A percentile compares a stretch with the other conserved stretches of the same genome.
Conservation (phyloP, 345 rosid genomes). For the Eutrema heterophyllum region DNA sequence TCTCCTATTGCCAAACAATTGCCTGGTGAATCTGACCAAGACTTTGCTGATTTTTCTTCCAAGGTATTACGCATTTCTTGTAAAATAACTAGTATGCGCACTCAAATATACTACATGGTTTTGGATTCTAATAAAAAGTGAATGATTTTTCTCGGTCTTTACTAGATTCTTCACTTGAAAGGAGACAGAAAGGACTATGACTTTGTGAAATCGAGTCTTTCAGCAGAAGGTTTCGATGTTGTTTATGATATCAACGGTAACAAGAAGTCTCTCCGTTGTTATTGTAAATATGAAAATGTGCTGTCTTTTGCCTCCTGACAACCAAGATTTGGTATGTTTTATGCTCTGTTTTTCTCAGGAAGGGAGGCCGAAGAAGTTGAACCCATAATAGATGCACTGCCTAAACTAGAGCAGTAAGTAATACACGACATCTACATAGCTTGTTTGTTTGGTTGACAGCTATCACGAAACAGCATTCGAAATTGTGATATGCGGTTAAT, state of each 20-base stretch:
- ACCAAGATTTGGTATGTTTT: background rate
- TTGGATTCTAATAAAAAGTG: background rate
- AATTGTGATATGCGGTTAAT: conserved; percentile 21
- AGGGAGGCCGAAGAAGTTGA: conserved; percentile 88
- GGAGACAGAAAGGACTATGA: conserved; percentile 94
- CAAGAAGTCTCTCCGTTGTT: background rate
- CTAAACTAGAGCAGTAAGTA: conserved; percentile 87
- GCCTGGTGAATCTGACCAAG: conserved; percentile 89
- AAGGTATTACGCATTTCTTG: conserved; percentile 44
- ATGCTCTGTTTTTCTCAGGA: conserved; percentile 39
- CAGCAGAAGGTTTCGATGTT: conserved; percentile 90
- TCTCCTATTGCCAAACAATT: conserved; percentile 79
- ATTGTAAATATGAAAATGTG: background rate
- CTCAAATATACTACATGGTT: background rate
- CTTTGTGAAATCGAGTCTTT: conserved; percentile 92
- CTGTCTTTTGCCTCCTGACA: background rate
- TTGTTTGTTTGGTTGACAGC: background rate
- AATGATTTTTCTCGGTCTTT: conserved; percentile 14
- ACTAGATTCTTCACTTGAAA: conserved; percentile 85
- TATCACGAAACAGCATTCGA: background rate
- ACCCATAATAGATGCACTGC: conserved; percentile 88
- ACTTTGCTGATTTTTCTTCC: conserved; percentile 78
- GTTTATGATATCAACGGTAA: conserved; percentile 94
- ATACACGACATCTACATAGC: background rate
- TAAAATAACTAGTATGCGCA: background rate